phyloP scores from a whole-genome alignment of 192 early-diverging fungal species.

The Umbelopsis sp. region DNA sequence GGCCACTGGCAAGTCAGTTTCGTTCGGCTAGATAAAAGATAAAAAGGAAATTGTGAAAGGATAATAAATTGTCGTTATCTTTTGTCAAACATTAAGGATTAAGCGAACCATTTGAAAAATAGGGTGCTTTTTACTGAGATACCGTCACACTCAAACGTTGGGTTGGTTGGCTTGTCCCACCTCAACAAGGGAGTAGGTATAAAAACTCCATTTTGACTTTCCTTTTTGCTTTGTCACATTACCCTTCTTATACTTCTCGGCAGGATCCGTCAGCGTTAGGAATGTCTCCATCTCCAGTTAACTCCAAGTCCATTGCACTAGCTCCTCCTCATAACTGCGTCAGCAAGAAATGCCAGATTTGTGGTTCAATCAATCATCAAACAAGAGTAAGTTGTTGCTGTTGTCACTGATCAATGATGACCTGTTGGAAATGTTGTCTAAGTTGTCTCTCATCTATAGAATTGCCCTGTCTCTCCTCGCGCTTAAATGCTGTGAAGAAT shows the following conservation, averaged over 20 bases:
- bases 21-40: not conserved
- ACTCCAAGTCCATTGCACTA: not conserved
- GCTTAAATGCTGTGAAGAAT: not conserved
- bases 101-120: too few relatives aligned
- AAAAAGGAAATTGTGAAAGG: too few relatives aligned
- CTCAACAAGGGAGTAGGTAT: too few relatives aligned
- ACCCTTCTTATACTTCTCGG: not conserved
- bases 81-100: too few relatives aligned
- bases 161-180: too few relatives aligned
- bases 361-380: conserved; percentile 33
- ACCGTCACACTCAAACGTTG: too few relatives aligned
- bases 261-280: not conserved
- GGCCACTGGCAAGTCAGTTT: too few relatives aligned
- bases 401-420: not conserved
- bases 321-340: not conserved
- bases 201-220: conserved; percentile 9
- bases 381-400: conserved; percentile 28
- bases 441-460: not conserved
- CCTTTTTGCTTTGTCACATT: not conserved
- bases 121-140: too few relatives aligned
- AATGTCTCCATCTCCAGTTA: not conserved
- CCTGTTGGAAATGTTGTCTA: not conserved
- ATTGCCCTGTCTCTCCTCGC: conserved; percentile 30
- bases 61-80: too few relatives aligned
- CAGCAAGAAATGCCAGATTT: conserved; percentile 27